Evolutionary conservation across 805 yeast species (phyloP), one percentile per base, ranked within the genome.

Genomic region (Kurtzmaniella cleridarum): DNA sequence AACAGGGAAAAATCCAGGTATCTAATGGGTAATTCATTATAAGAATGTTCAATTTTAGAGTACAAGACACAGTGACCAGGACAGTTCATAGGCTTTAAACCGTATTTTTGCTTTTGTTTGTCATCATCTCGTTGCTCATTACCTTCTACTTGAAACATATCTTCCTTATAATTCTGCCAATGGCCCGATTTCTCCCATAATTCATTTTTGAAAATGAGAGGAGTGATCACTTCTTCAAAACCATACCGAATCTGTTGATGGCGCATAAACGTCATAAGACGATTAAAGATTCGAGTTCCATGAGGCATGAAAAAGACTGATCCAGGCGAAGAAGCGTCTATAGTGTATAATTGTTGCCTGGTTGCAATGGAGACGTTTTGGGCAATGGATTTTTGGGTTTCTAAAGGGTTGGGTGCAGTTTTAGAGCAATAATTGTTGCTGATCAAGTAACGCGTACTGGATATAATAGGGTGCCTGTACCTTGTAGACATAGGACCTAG

Each of bases 101-200:
- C 95, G 57, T 83, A 91, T 35, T 67, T 70, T 40, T 60, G 64
- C 14, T 41, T 34, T 27, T 47, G 46, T 10, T 40, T 48, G 13
- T 27, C 30, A 30, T 33, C 45, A 15, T 51, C 61, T 39, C 70
- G 41, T 50, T 58, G 27, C 43, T 71, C 76, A 42, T 73, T 71
- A 2, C 90, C 84, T 41, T 76, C 81, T 2, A 90, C 96, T 51
- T 78, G 74, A 57, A 90, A 91, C 98, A 91, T 91, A 59, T 91
- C 98, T 29, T 86, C 91, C 49, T 86, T 77, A 57, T 93, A 91
- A 55, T 91, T 90, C 10, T 81, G 85, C 97, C 97, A 91, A 62
- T 93, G 98, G 0, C 98, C 98, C 9, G 95, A 84, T 36, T 73
- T 78, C 59, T 89, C 84, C 96, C 97, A 93, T 13, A 93, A 66